Evolutionary conservation across 2,329 filamentous ascomycete species (phyloP).

Genomic region (Parasarocladium wereldwijsianum): DNA sequence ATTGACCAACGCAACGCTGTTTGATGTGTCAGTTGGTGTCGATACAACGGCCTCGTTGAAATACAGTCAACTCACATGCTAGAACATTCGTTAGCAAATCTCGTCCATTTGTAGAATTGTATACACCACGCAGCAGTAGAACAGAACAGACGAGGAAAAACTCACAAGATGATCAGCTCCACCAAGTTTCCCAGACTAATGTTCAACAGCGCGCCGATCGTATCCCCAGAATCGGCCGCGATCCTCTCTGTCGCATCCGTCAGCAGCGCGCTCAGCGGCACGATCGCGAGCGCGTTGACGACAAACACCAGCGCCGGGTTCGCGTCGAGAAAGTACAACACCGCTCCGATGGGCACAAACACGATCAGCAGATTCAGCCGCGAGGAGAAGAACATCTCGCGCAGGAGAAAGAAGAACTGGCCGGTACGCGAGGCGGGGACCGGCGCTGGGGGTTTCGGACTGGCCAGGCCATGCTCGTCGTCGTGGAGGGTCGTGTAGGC

Average conservation of each 20-base stretch:
- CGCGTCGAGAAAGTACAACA: conserved; percentile 25
- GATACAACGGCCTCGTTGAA: too few relatives aligned
- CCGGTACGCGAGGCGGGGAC: conserved; percentile 1
- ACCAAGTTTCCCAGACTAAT: conserved; percentile 49
- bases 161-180: conserved; percentile 44
- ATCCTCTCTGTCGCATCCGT: conserved; percentile 46
- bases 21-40: neutral
- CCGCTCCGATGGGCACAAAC: conserved; percentile 57
- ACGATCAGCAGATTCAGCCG: conserved; percentile 53
- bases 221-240: conserved; percentile 40
- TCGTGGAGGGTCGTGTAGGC: conserved; percentile 3
- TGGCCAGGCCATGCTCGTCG: neutral
- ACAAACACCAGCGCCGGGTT: conserved; percentile 33
- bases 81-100: conserved; percentile 13
- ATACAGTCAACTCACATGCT: conserved; percentile 4
- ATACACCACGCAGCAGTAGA: neutral
- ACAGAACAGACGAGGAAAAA: too few relatives aligned
- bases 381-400: conserved; percentile 15
- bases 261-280: conserved; percentile 41
- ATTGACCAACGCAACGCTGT: conserved; percentile 33
- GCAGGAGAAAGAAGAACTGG: conserved; percentile 3
- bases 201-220: conserved; percentile 43
- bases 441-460: neutral
- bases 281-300: conserved; percentile 45
- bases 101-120: too few relatives aligned